Evolutionary conservation across 805 yeast species (phyloP), one percentile per base, ranked within the genome.

Genomic region (Ogataea haglerorum): DNA sequence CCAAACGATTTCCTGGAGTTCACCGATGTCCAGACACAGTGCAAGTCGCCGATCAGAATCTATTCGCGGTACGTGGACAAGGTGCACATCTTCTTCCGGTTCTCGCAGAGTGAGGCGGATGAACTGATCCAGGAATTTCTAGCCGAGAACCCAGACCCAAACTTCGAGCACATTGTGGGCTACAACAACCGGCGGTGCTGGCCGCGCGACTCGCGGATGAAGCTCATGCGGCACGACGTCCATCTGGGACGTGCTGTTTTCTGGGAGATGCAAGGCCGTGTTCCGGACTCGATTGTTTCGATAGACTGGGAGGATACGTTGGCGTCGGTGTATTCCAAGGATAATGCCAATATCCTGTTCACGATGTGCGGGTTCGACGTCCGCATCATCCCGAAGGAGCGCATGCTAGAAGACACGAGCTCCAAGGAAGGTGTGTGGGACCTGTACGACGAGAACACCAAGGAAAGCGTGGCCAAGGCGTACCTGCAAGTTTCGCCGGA

Each of bases 291-390:
- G 0, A 54, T 93, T 10, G 80, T 90, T 0, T 65, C 78, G 1
- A 67, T 91, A 12, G 75, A 74, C 34, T 91, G 97, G 96, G 82
- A 77, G 25, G 82, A 80, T 38, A 71, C 95, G 0, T 72, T 80
- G 51, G 90, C 89, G 0, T 87, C 96, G 0, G 95, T 93, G 2
- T 93, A 91, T 61, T 85, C 96, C 13, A 76, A 75, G 41, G 95
- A 90, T 45, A 93, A 93, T 56, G 91, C 96, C 6, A 95, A 91
- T 51, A 58, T 93, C 44, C 65, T 91, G 23, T 88, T 91, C 53
- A 75, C 93, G 0, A 85, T 93, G 90, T 83, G 93, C 63, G 99
- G 99, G 0, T 93, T 93, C 66, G 99, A 93, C 56, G 83, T 93
- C 1, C 69, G 99, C 40, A 82, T 93, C 22, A 60, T 86, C 31